phyloP scores from a whole-genome alignment of 129 eudicot genomes.

The Tagetes erecta region DNA sequence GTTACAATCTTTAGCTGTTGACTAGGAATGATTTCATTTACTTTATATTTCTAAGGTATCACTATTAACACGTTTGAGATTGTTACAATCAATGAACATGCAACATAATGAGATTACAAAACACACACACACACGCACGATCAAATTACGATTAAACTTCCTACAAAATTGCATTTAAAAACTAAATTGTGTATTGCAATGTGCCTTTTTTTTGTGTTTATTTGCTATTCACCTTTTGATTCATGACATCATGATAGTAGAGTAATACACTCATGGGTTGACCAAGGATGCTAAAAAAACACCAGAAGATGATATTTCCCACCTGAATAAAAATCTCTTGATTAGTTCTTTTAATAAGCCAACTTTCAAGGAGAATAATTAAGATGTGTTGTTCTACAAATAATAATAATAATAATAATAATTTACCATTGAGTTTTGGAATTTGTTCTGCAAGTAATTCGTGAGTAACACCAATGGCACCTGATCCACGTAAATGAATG shows the following conservation, averaged over 20 bases:
- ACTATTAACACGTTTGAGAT: neutral
- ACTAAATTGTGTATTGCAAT: constrained; percentile 13
- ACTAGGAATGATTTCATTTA: too few relatives aligned
- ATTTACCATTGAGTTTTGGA: constrained; percentile 85
- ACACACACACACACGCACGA: neutral
- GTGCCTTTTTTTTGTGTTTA: constrained; percentile 13
- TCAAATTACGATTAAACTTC: constrained; percentile 1
- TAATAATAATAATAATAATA: constrained; percentile 5
- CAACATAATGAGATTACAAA: neutral
- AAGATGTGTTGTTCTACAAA: neutral
- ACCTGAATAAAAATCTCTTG: constrained; percentile 39
- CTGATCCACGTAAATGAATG: constrained; percentile 39
- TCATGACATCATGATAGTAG: constrained; percentile 94
- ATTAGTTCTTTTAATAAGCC: neutral
- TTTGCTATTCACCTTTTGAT: constrained; percentile 53
- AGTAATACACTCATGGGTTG: constrained; percentile 95
- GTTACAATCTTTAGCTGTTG: too few relatives aligned
- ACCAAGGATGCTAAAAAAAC: constrained; percentile 85
- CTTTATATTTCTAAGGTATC: neutral
- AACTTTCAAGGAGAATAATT: neutral
- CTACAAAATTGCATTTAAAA: constrained; percentile 30
- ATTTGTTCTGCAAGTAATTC: constrained; percentile 70
- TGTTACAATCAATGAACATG: neutral
- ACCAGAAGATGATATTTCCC: constrained; percentile 96
- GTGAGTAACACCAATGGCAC: constrained; percentile 84